phyloP scores from a whole-genome alignment of 2,329 filamentous ascomycete genomes.

The Rachicladosporium sp. region DNA sequence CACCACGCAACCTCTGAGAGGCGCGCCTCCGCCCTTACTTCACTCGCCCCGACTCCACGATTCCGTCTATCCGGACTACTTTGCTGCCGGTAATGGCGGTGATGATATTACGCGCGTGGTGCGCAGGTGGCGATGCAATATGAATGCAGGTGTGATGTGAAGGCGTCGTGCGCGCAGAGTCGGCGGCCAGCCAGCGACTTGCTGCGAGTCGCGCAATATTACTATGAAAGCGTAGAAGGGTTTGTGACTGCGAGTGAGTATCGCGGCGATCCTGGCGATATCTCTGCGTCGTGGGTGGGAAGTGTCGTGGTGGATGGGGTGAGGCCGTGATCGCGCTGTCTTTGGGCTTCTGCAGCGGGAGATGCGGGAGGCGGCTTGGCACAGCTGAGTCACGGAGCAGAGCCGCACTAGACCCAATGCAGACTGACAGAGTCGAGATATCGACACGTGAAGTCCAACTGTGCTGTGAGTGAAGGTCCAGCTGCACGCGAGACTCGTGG shows the following conservation, averaged over 20 bases:
- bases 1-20: slow-evolving; percentile 19
- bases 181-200: slow-evolving; percentile 21
- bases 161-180: slow-evolving; percentile 12
- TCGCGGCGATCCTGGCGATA: slow-evolving; percentile 21
- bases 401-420: not conserved
- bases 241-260: slow-evolving; percentile 4
- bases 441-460: not conserved
- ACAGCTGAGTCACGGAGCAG: no score
- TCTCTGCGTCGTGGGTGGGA: slow-evolving; percentile 1
- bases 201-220: slow-evolving; percentile 1
- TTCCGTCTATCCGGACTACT: slow-evolving; percentile 2
- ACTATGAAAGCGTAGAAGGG: not conserved
- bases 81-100: slow-evolving; percentile 3
- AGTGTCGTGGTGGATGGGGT: slow-evolving; percentile 4
- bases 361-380: no score
- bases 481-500: no score
- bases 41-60: slow-evolving; percentile 8
- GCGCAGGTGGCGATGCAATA: slow-evolving; percentile 11
- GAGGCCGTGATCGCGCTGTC: not conserved
- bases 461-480: no score
- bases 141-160: slow-evolving; percentile 3
- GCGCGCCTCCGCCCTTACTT: slow-evolving; percentile 16
- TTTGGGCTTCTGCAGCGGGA: not conserved
- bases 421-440: not conserved
- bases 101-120: slow-evolving; percentile 11